Conservation (phyloP, 2,329 filamentous ascomycete species). For the Ceratocystis albifundus region DNA sequence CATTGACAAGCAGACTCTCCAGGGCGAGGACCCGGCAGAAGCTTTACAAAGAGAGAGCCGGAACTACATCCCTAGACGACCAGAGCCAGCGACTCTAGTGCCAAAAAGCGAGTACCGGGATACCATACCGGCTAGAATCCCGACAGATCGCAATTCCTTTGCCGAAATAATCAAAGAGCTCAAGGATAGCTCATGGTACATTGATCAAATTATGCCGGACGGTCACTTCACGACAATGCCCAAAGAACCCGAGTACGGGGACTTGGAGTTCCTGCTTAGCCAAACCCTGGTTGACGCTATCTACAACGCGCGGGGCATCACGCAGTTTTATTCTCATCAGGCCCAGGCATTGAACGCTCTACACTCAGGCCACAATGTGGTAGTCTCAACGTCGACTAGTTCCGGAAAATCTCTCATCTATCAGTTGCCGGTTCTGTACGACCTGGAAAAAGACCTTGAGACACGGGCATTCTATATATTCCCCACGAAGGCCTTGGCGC, state of each 20-base stretch:
- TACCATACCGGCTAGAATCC: conserved; percentile 58
- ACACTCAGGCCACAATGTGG: conserved; percentile 70
- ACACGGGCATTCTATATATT: conserved; percentile 96
- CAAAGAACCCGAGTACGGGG: conserved; percentile 68
- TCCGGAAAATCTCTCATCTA: conserved; percentile 98
- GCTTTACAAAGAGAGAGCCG: conserved; percentile 51
- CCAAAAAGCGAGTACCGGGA: conserved; percentile 25
- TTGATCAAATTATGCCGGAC: conserved; percentile 81
- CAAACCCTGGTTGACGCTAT: conserved; percentile 91
- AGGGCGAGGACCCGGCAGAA: conserved; percentile 55
- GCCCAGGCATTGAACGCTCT: conserved; percentile 85
- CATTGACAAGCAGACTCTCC: conserved; percentile 57
- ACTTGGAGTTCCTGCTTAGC: conserved; percentile 74
- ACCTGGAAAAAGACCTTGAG: conserved; percentile 63
- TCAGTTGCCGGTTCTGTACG: conserved; percentile 81
- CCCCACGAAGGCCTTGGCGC: conserved; percentile 88
- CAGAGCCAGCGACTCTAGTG: not conserved
- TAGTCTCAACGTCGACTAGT: conserved; percentile 88
- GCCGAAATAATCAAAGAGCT: conserved; percentile 78
- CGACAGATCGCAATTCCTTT: conserved; percentile 66
- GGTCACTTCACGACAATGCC: conserved; percentile 85
- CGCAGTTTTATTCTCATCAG: conserved; percentile 79
- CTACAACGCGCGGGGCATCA: conserved; percentile 83
- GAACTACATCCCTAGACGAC: conserved; percentile 39
- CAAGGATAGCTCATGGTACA: conserved; percentile 75